These are phyloP conservation scores for Mycena polygramma DNA, from an alignment of 768 basidiomycete species.

Conservation along the genomic window DNA sequence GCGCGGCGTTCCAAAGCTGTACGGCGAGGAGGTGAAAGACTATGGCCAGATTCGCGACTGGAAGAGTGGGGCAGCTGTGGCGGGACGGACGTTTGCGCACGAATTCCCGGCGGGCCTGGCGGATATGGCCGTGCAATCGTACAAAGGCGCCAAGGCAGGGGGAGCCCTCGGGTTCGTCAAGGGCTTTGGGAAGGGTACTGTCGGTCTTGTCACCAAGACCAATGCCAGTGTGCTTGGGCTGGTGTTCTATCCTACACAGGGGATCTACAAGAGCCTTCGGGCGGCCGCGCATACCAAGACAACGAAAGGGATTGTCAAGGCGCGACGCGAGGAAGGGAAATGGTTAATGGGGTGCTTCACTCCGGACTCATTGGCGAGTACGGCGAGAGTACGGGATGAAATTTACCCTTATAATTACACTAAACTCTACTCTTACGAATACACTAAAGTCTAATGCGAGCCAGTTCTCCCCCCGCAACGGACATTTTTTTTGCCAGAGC, in stretches of 20 bases:
- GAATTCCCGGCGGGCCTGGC: constrained; percentile 28
- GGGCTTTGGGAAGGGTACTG: constrained; percentile 33
- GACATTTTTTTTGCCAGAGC: too few species aligned
- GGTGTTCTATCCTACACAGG: constrained; percentile 44
- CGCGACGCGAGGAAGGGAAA: constrained; percentile 24
- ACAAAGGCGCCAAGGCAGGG: constrained; percentile 36
- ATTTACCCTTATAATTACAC: too few species aligned
- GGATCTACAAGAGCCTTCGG: constrained; percentile 43
- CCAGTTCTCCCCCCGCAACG: too few species aligned
- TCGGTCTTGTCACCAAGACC: background rate
- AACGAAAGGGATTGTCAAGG: background rate
- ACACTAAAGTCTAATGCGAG: too few species aligned
- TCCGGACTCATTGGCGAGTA: too few species aligned
- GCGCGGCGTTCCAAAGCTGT: constrained; percentile 48
- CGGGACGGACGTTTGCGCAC: constrained; percentile 48
- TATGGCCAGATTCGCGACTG: constrained; percentile 50
- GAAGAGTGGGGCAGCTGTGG: constrained; percentile 53
- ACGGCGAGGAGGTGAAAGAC: constrained; percentile 50
- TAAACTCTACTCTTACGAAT: too few species aligned
- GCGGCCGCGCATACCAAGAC: constrained; percentile 23
- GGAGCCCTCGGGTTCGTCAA: constrained; percentile 32
- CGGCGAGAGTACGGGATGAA: too few species aligned
- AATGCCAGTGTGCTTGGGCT: constrained; percentile 37
- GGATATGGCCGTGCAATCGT: constrained; percentile 34
- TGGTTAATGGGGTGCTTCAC: constrained; percentile 12